Conservation (phyloP, 345 rosid genomes). For the Geranium rotundifolium region DNA sequence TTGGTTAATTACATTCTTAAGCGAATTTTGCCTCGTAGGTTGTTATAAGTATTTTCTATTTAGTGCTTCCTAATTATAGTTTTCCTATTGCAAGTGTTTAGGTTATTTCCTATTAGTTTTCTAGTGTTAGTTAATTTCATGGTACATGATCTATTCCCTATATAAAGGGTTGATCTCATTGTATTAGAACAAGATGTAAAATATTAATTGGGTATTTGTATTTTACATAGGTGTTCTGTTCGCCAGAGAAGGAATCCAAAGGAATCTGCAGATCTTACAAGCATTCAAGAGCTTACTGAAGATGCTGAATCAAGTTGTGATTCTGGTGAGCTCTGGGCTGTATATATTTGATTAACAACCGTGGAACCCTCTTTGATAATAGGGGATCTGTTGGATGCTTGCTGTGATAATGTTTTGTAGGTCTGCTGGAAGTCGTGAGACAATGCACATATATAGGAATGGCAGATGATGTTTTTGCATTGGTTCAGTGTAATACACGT, state of each 20-base stretch:
- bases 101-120: no score
- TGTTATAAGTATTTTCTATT: no score
- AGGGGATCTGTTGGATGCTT: constrained; percentile 1
- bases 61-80: no score
- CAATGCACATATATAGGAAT: constrained; percentile 87
- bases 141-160: no score
- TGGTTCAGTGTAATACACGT: constrained; percentile 78
- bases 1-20: no score
- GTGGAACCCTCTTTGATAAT: constrained; percentile 2
- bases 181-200: no score
- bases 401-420: constrained; percentile 28
- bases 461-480: constrained; percentile 85
- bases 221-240: constrained; percentile 41
- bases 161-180: no score
- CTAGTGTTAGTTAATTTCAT: no score
- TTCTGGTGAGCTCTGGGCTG: constrained; percentile 34
- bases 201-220: no score
- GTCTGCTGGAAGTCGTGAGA: constrained; percentile 62
- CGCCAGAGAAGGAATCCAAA: constrained; percentile 85
- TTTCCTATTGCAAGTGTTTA: no score
- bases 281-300: constrained; percentile 68
- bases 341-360: constrained; percentile 6
- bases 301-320: constrained; percentile 57
- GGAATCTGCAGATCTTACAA: constrained; percentile 89
- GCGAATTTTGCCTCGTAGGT: no score